Conservation (phyloP, 495 filamentous ascomycete genomes). For the Penicillium chermesinum region DNA sequence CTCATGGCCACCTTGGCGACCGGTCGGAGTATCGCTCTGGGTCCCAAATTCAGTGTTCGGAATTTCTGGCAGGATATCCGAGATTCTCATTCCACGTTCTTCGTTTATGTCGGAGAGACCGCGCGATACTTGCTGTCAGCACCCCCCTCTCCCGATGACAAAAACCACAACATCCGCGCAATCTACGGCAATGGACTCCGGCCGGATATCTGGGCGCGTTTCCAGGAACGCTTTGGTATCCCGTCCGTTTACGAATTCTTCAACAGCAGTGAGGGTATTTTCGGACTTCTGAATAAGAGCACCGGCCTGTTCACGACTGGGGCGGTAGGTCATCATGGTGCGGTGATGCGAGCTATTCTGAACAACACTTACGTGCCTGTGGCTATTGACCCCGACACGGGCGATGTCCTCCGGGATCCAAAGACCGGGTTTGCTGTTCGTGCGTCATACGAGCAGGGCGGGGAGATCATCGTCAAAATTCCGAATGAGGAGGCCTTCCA, state of each 20-base stretch:
- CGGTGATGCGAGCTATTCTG: conserved; percentile 46
- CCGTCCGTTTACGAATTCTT: conserved; percentile 59
- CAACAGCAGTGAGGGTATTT: conserved; percentile 60
- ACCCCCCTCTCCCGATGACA: conserved; percentile 59
- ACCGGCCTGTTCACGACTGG: conserved; percentile 55
- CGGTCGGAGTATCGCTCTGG: conserved; percentile 62
- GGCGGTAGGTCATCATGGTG: conserved; percentile 69
- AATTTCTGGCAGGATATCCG: conserved; percentile 73
- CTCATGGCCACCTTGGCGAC: conserved; percentile 49
- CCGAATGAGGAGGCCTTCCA: conserved; percentile 55
- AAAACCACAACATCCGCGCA: conserved; percentile 56
- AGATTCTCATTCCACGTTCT: conserved; percentile 61
- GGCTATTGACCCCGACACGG: conserved; percentile 60
- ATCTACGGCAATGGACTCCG: conserved; percentile 77
- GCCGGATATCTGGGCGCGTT: conserved; percentile 70
- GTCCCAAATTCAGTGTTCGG: conserved; percentile 62
- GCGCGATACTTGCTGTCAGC: conserved; percentile 69
- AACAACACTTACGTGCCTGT: conserved; percentile 59
- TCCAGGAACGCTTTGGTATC: conserved; percentile 60
- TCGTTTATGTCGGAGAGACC: conserved; percentile 82
- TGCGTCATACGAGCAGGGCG: conserved; percentile 59
- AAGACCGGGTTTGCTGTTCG: conserved; percentile 63
- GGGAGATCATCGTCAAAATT: conserved; percentile 69
- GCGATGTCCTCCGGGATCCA: conserved; percentile 56
- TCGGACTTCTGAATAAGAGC: conserved; percentile 54